These are phyloP conservation scores for Psilocybe cyanescens DNA, from an alignment of 768 basidiomycete genomes.

Conservation along the genomic window DNA sequence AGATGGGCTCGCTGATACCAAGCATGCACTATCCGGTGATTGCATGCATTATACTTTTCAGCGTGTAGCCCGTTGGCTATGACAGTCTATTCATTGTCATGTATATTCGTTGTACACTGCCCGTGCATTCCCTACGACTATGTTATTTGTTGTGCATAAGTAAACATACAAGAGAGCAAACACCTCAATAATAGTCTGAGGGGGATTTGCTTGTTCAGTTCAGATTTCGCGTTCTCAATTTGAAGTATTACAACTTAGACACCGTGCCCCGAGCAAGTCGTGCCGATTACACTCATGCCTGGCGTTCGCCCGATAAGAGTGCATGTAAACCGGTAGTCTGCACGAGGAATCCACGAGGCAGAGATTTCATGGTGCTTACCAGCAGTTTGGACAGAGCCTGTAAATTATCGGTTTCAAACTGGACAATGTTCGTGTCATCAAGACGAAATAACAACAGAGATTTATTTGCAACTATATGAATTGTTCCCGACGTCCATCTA, in stretches of 20 bases:
- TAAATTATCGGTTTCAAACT: neutral
- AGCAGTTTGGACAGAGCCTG: neutral
- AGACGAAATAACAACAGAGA: neutral
- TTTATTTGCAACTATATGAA: neutral
- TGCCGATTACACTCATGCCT: too few species aligned
- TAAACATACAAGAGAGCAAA: too few species aligned
- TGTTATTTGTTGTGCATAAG: too few species aligned
- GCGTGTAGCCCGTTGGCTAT: neutral
- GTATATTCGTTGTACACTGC: too few species aligned
- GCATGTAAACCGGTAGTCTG: neutral
- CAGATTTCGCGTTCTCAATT: too few species aligned
- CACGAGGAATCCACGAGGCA: slow-evolving; percentile 10
- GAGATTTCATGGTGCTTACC: neutral
- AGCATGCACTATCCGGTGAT: neutral
- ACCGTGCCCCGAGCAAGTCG: too few species aligned
- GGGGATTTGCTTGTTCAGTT: too few species aligned
- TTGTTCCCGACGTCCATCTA: neutral
- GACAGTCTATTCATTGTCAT: neutral
- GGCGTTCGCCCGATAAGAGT: too few species aligned
- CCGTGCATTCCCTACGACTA: too few species aligned
- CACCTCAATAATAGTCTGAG: too few species aligned
- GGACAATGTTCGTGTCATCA: neutral
- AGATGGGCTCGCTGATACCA: neutral
- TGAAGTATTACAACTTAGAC: too few species aligned
- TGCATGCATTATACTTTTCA: neutral